phyloP scores from a whole-genome alignment of 2,329 filamentous ascomycete genomes.

The Apiospora arundinis region DNA sequence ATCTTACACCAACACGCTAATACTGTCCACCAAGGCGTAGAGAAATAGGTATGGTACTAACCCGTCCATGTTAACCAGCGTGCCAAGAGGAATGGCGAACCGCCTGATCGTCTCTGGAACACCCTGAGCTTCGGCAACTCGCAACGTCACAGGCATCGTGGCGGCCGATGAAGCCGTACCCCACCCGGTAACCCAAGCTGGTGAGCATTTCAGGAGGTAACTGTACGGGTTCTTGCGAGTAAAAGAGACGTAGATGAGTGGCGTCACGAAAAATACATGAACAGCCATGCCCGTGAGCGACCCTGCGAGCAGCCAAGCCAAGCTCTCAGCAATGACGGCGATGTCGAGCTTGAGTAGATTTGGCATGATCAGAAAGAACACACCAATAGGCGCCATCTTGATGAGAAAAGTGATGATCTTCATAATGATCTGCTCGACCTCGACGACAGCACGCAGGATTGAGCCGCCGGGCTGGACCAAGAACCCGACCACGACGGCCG shows the following conservation, averaged over 20 bases:
- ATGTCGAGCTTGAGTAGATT: conserved; percentile 58
- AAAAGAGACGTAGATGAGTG: conserved; percentile 48
- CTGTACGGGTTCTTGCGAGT: conserved; percentile 53
- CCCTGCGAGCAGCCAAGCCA: conserved; percentile 56
- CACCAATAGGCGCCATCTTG: conserved; percentile 11
- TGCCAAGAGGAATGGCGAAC: conserved; percentile 55
- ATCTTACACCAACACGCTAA: neutral
- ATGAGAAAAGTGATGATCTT: conserved; percentile 43
- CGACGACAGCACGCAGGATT: conserved; percentile 51
- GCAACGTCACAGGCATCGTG: conserved; percentile 57
- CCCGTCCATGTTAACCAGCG: conserved; percentile 58
- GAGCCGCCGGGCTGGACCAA: neutral
- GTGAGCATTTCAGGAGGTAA: conserved; percentile 54
- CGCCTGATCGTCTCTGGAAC: conserved; percentile 52
- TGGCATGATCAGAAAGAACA: conserved; percentile 60
- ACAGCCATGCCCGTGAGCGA: conserved; percentile 53
- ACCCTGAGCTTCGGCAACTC: conserved; percentile 45
- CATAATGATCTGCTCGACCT: conserved; percentile 55
- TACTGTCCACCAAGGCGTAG: too few species aligned
- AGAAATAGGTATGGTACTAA: conserved; percentile 33
- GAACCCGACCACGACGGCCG: conserved; percentile 53
- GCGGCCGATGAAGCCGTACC: conserved; percentile 59
- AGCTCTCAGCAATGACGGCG: conserved; percentile 52
- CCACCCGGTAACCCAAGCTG: conserved; percentile 61
- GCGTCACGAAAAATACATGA: conserved; percentile 54